Base-by-base conservation (phyloP, 2,329 filamentous ascomycete species). In the Colletotrichum caudatum region DNA sequence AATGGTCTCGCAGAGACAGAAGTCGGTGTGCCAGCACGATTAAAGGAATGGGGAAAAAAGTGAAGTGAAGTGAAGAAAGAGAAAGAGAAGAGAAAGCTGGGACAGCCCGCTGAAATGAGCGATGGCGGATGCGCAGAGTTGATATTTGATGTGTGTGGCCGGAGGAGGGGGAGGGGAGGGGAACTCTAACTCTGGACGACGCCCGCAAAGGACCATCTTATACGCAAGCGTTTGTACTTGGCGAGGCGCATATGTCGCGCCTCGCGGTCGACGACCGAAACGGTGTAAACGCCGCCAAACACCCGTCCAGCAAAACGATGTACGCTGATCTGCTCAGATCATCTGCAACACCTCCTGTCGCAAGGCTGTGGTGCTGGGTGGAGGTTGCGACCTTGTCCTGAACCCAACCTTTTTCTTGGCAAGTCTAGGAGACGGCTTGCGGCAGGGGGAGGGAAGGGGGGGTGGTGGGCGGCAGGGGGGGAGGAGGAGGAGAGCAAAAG, bases 51-150 rank as follows among this genome's bases (percentile, higher is more conserved):
- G n/a, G n/a, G n/a, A n/a, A n/a, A n/a, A n/a, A n/a, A n/a, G n/a
- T n/a, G 75, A 77, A 77, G 74, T 70, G 76, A 75, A 76, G 74
- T 51, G 68, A 75, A 71, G 44, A 74, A 76, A 61, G 69, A 61
- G 69, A 69, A 61, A 66, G 66, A 67, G 68, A 68, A 72, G 73
- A 66, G 72, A 75, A 71, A 75, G 74, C 74, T n/a, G 71, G 66
- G 69, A 73, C 23, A 73, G 67, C 69, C 69, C 67, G 74, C 74
- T 53, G 54, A 72, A 72, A 75, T 75, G 67, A 70, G 50, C 54
- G 66, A 41, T 46, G 66, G 66, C 53, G 56, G 61, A 59, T 18
- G 33, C 23, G 57, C 44, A 54, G 48, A 58, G 58, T 64, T 66
- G 48, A 64, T 71, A 68, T 68, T 62, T 44, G 18, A 60, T 37